Conservation (phyloP, 202 grass and related monocot species). For the Musa balbisiana region DNA sequence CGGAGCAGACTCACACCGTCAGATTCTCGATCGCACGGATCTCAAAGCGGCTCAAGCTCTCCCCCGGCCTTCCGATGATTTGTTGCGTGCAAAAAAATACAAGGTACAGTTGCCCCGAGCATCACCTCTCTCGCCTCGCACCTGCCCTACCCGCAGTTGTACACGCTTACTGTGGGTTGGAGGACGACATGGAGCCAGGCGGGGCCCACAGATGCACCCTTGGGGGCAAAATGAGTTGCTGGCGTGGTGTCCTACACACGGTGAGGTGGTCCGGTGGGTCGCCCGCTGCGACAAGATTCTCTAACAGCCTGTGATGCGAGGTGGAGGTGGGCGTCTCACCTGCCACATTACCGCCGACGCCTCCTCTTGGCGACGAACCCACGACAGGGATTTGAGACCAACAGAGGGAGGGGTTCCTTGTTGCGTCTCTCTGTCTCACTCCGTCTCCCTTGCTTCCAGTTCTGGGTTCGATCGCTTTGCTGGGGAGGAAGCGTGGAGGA, state of each 20-base stretch:
- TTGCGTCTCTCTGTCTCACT: neutral
- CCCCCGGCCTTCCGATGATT: neutral
- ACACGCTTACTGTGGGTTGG: no score
- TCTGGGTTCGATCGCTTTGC: neutral
- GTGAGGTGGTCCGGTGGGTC: neutral
- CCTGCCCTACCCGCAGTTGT: no score
- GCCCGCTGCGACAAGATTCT: neutral
- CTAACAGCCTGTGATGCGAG: conserved; percentile 4
- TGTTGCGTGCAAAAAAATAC: neutral
- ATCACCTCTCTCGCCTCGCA: no score
- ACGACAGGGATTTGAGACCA: neutral
- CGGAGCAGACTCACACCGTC: neutral
- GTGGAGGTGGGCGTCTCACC: conserved; percentile 10
- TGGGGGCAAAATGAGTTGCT: no score
- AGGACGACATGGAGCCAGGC: no score
- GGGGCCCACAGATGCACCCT: no score
- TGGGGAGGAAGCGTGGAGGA: neutral
- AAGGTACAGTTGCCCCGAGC: neutral
- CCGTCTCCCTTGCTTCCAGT: neutral
- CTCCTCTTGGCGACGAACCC: neutral
- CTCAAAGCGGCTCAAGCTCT: neutral
- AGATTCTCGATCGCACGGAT: neutral
- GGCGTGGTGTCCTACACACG: neutral
- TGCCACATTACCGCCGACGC: conserved; percentile 5
- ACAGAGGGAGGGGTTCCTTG: neutral